phyloP scores from a whole-genome alignment of 2,329 filamentous ascomycete species.

The Alternaria gansuensis region DNA sequence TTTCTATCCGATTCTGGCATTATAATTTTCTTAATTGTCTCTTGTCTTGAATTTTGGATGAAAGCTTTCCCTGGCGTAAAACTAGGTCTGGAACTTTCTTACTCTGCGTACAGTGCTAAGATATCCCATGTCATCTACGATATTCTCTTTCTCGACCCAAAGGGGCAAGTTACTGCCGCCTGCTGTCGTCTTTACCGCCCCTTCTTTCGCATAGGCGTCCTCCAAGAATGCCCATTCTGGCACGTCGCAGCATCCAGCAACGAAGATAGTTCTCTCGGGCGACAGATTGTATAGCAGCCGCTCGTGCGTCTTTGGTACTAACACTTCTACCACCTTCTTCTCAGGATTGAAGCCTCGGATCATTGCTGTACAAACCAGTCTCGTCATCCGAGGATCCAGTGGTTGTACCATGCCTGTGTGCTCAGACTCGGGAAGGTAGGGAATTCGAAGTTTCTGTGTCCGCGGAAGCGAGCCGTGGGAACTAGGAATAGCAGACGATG shows the following conservation, averaged over 20 bases:
- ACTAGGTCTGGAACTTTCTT: slow-evolving; percentile 41
- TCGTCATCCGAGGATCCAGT: slow-evolving; percentile 68
- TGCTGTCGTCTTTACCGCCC: neutral
- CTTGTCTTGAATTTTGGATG: neutral
- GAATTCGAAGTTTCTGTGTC: slow-evolving; percentile 64
- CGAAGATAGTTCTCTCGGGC: slow-evolving; percentile 44
- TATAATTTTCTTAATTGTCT: neutral
- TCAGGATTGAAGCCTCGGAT: slow-evolving; percentile 72
- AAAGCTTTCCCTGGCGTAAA: neutral
- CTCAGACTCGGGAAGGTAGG: slow-evolving; percentile 65
- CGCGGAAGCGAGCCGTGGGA: slow-evolving; percentile 46
- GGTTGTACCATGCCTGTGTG: slow-evolving; percentile 55
- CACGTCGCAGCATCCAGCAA: slow-evolving; percentile 44
- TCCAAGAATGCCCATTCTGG: slow-evolving; percentile 51
- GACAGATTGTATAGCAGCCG: slow-evolving; percentile 29
- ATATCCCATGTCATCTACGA: slow-evolving; percentile 44
- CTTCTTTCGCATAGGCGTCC: slow-evolving; percentile 30
- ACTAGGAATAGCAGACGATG: slow-evolving; percentile 53
- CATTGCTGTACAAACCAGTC: slow-evolving; percentile 70
- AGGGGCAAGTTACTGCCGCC: neutral
- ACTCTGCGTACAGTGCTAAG: slow-evolving; percentile 42
- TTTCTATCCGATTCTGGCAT: neutral
- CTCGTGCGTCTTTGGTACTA: slow-evolving; percentile 66
- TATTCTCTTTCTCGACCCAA: slow-evolving; percentile 36
- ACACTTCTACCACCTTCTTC: slow-evolving; percentile 66